These are phyloP conservation scores for Suhomyces guaymorum DNA, from an alignment of 1,139 yeast species.

Conservation along the genomic window DNA sequence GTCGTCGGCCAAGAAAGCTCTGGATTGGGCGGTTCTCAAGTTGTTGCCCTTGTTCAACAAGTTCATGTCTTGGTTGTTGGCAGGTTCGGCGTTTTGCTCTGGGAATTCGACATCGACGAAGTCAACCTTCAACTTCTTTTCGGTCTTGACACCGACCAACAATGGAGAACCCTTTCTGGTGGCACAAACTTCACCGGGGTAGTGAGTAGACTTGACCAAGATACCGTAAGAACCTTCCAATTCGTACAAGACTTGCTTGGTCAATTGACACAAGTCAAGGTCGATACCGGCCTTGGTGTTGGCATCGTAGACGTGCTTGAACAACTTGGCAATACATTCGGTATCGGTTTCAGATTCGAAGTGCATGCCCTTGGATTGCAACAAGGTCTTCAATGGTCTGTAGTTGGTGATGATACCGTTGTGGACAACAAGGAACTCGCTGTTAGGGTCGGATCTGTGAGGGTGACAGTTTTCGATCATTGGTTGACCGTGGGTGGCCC, in stretches of 20 bases:
- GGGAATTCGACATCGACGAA: constrained; percentile 98
- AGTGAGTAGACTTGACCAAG: constrained; percentile 86
- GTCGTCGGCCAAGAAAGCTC: constrained; percentile 90
- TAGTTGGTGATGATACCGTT: constrained; percentile 98
- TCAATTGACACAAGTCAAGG: constrained; percentile 85
- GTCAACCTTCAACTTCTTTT: constrained; percentile 91
- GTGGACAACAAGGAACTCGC: constrained; percentile 91
- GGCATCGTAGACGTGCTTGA: constrained; percentile 85
- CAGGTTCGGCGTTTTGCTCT: constrained; percentile 33
- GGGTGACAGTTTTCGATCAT: constrained; percentile 89
- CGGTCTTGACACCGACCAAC: constrained; percentile 95
- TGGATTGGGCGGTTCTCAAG: constrained; percentile 85
- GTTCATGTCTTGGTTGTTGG: constrained; percentile 24
- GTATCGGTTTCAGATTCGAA: constrained; percentile 97
- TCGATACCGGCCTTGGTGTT: constrained; percentile 64
- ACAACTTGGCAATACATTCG: constrained; percentile 94
- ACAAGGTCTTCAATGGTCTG: constrained; percentile 82
- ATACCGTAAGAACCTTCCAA: constrained; percentile 98
- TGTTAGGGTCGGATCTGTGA: constrained; percentile 79
- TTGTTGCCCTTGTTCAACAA: constrained; percentile 48
- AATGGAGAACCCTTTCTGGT: constrained; percentile 98
- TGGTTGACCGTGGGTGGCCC: constrained; percentile 99
- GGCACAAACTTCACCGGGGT: constrained; percentile 95
- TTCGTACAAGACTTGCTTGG: constrained; percentile 89
- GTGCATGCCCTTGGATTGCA: constrained; percentile 72